Percentiles rank a stretch among this genome's conserved stretches.
Conservation (phyloP, 2,329 filamentous ascomycete species). For the Fusarium sp. region DNA sequence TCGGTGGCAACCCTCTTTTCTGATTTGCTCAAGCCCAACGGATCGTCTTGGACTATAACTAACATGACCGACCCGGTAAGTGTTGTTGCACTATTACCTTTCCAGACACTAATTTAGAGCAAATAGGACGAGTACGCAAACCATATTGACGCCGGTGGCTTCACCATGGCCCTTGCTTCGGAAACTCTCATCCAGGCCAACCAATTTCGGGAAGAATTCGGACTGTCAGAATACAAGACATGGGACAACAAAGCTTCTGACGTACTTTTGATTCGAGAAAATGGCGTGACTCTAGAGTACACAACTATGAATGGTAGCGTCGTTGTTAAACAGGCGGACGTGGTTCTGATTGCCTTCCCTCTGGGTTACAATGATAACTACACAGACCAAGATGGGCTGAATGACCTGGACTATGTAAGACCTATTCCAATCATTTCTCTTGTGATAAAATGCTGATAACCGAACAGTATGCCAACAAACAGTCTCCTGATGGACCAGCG, state of each 20-base stretch:
- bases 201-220: not conserved
- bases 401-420: not conserved
- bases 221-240: not conserved
- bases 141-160: not conserved
- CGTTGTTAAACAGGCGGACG: not conserved
- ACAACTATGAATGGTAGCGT: constrained; percentile 1
- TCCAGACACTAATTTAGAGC: rapidly evolving
- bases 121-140: constrained; percentile 6
- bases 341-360: not conserved
- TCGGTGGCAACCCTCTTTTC: not conserved
- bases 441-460: rapidly evolving
- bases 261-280: not conserved
- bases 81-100: rapidly evolving
- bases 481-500: not conserved
- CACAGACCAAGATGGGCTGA: not conserved
- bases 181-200: constrained; percentile 1
- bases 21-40: not conserved
- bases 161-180: not conserved
- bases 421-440: rapidly evolving
- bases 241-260: not conserved
- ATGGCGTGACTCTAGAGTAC: not conserved
- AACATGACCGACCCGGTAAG: constrained; percentile 8
- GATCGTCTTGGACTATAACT: not conserved
- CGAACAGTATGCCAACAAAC: not conserved
- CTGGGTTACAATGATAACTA: constrained; percentile 8